phyloP scores from a whole-genome alignment of 345 rosid genomes.

The Cardamine resedifolia region DNA sequence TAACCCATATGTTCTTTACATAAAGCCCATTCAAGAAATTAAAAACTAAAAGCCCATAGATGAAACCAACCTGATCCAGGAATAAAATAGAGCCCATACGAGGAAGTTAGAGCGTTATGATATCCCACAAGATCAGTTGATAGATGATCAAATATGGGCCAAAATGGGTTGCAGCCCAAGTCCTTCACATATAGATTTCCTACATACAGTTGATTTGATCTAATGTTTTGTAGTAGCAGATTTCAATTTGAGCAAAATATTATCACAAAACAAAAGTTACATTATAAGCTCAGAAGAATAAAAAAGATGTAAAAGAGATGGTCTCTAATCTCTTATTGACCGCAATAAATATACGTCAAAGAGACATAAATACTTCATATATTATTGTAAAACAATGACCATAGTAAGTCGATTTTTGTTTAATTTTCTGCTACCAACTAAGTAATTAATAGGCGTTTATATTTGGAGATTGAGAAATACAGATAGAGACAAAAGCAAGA shows the following conservation, averaged over 20 bases:
- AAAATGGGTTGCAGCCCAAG: not conserved
- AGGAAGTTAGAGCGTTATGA: not conserved
- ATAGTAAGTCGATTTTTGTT: not conserved
- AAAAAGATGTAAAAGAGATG: not conserved
- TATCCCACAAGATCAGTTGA: not conserved
- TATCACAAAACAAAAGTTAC: not conserved
- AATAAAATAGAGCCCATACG: not conserved
- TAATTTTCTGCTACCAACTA: constrained; percentile 6
- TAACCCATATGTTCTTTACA: not conserved
- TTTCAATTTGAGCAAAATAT: not conserved
- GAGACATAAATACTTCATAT: constrained; percentile 9
- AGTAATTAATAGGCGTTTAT: not conserved
- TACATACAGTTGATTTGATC: not conserved
- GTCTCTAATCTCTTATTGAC: constrained; percentile 8
- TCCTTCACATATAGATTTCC: not conserved
- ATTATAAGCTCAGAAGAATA: not conserved
- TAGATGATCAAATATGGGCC: not conserved
- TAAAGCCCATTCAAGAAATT: not conserved
- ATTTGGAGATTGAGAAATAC: constrained; percentile 20
- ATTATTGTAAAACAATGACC: not conserved
- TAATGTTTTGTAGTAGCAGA: not conserved
- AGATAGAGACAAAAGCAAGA: constrained; percentile 4
- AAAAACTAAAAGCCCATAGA: not conserved
- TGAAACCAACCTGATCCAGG: not conserved
- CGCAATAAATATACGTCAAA: constrained; percentile 7